Conservation (phyloP, 495 filamentous ascomycete genomes). For the Aspergillus kassunensis region DNA sequence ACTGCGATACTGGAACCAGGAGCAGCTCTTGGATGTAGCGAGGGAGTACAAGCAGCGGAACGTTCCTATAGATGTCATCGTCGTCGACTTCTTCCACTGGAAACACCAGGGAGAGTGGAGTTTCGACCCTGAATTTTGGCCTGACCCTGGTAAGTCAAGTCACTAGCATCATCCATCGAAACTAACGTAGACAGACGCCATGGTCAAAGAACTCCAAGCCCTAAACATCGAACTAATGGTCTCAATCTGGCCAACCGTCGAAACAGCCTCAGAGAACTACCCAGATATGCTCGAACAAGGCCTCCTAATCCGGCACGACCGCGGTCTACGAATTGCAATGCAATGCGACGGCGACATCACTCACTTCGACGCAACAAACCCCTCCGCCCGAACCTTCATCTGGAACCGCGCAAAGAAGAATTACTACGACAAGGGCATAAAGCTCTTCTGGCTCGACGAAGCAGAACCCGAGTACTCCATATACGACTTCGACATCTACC, state of each 20-base stretch:
- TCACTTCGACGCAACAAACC: slow-evolving; percentile 55
- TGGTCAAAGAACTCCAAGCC: slow-evolving; percentile 51
- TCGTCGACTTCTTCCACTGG: slow-evolving; percentile 61
- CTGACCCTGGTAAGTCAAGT: slow-evolving; percentile 47
- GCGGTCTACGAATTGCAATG: slow-evolving; percentile 49
- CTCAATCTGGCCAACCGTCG: slow-evolving; percentile 58
- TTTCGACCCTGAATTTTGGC: slow-evolving; percentile 56
- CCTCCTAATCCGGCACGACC: slow-evolving; percentile 50
- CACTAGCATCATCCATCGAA: background rate
- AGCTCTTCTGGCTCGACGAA: slow-evolving; percentile 59
- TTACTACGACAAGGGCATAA: slow-evolving; percentile 56
- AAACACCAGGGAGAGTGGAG: slow-evolving; percentile 55
- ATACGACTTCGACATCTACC: slow-evolving; percentile 58
- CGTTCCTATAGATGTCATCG: slow-evolving; percentile 54
- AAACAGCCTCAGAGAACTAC: slow-evolving; percentile 48
- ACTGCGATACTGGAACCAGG: slow-evolving; percentile 56
- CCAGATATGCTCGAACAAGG: slow-evolving; percentile 52
- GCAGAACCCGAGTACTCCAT: slow-evolving; percentile 56
- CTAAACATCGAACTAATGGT: slow-evolving; percentile 56
- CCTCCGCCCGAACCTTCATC: slow-evolving; percentile 45
- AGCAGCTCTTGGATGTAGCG: slow-evolving; percentile 50
- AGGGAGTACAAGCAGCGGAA: slow-evolving; percentile 48
- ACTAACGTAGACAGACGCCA: slow-evolving; percentile 33
- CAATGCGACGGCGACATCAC: slow-evolving; percentile 51
- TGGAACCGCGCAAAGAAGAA: slow-evolving; percentile 52